phyloP scores from a whole-genome alignment of 108 stramenopile genomes.

The Pseudonitzschia pungens region DNA sequence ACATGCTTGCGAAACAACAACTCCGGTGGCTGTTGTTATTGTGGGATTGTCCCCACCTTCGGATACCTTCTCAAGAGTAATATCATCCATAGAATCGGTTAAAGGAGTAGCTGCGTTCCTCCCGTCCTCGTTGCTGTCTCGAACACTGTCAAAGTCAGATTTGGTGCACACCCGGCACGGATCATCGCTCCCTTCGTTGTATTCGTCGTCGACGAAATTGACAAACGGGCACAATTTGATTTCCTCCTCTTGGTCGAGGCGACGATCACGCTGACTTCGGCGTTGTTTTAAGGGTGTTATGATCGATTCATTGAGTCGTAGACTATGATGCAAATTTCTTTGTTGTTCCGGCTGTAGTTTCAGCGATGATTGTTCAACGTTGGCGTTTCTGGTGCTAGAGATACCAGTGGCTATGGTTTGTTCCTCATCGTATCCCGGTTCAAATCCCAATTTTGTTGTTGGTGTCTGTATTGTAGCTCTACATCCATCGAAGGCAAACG shows the following conservation, averaged over 20 bases:
- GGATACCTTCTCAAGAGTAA: background rate
- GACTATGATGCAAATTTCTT: background rate
- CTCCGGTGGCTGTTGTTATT: background rate
- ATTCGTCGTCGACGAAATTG: constrained; percentile 1
- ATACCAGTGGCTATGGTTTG: background rate
- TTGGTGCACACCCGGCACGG: background rate
- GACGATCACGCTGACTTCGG: background rate
- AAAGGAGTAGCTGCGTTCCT: background rate
- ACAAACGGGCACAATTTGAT: background rate
- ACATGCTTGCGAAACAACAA: background rate
- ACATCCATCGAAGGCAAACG: background rate
- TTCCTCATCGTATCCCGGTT: background rate
- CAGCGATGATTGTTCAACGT: background rate
- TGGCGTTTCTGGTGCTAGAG: background rate
- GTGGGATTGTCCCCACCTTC: too few species aligned
- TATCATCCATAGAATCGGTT: background rate
- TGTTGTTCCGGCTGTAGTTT: background rate
- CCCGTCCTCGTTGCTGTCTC: background rate
- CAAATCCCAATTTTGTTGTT: background rate
- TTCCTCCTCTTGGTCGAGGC: background rate
- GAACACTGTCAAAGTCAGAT: background rate
- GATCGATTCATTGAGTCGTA: background rate
- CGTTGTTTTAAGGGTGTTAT: background rate
- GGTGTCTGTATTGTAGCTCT: background rate
- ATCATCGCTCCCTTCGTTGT: background rate